Evolutionary conservation across 2,329 filamentous ascomycete species (phyloP).

Genomic region (Rutstroemia sp.): DNA sequence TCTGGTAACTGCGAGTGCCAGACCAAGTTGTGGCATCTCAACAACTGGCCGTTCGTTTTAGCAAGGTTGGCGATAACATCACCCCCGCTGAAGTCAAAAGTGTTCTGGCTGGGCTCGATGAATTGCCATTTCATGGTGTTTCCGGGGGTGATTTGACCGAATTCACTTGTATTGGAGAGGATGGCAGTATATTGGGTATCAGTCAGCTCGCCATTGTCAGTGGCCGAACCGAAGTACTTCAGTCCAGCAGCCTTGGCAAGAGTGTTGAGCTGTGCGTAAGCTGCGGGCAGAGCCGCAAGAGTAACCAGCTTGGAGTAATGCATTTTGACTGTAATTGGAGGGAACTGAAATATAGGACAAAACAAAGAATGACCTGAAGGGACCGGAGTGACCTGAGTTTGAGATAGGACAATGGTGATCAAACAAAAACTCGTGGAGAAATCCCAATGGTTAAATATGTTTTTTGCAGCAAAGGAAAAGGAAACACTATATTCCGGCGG

Average conservation of each 20-base stretch:
- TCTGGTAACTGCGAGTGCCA: constrained; percentile 46
- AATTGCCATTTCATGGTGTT: constrained; percentile 59
- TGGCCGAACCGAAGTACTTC: constrained; percentile 50
- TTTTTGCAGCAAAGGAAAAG: background rate
- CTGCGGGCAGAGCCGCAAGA: constrained; percentile 10
- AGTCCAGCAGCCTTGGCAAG: constrained; percentile 47
- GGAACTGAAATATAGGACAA: background rate
- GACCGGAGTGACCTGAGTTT: constrained; percentile 2
- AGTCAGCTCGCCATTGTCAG: constrained; percentile 46
- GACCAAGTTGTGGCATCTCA: constrained; percentile 55
- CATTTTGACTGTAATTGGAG: constrained; percentile 6
- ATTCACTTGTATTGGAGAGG: constrained; percentile 47
- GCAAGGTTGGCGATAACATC: constrained; percentile 46
- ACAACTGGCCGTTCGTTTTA: constrained; percentile 39
- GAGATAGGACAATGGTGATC: background rate
- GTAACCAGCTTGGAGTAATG: constrained; percentile 5
- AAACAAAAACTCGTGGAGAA: background rate
- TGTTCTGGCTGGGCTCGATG: constrained; percentile 47
- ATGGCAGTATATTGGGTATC: constrained; percentile 45
- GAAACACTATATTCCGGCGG: background rate
- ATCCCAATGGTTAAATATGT: constrained; percentile 1
- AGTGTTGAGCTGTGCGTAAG: constrained; percentile 14
- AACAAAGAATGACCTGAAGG: background rate
- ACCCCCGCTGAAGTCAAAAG: constrained; percentile 51
- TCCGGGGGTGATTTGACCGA: constrained; percentile 57